Conservation (phyloP, 2,329 filamentous ascomycete genomes). For the Ophiostoma triangulosporum region DNA sequence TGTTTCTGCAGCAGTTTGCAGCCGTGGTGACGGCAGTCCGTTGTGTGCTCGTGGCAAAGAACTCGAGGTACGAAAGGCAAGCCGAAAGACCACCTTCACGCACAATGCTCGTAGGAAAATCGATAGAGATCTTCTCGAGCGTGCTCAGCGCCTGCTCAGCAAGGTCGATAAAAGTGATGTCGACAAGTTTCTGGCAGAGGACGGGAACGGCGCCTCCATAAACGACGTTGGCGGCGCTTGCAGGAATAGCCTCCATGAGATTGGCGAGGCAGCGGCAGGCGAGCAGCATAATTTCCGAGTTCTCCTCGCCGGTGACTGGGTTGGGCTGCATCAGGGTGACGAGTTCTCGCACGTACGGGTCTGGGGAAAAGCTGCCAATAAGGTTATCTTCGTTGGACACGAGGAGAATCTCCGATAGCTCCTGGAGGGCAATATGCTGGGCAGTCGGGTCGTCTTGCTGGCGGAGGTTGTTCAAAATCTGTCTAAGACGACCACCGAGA, state of each 20-base stretch:
- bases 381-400: constrained; percentile 96
- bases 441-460: constrained; percentile 75
- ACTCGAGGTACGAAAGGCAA: constrained; percentile 92
- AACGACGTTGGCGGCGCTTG: constrained; percentile 87
- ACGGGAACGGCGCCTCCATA: constrained; percentile 95
- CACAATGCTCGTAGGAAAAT: constrained; percentile 90
- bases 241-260: constrained; percentile 89
- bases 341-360: constrained; percentile 89
- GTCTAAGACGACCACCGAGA: constrained; percentile 64
- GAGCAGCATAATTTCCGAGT: constrained; percentile 92
- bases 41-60: constrained; percentile 94
- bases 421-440: constrained; percentile 84
- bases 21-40: constrained; percentile 93
- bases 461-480: constrained; percentile 61
- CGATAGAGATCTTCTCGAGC: constrained; percentile 90
- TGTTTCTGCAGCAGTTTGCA: constrained; percentile 95
- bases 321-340: constrained; percentile 84
- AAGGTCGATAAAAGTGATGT: constrained; percentile 94
- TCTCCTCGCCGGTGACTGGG: constrained; percentile 70
- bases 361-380: constrained; percentile 85
- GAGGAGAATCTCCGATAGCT: constrained; percentile 82
- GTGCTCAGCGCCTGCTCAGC: constrained; percentile 96
- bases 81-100: constrained; percentile 89
- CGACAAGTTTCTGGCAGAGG: constrained; percentile 83
- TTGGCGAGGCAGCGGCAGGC: constrained; percentile 94